phyloP scores from a whole-genome alignment of 805 yeast species.

The Maudiozyma bulderi region DNA sequence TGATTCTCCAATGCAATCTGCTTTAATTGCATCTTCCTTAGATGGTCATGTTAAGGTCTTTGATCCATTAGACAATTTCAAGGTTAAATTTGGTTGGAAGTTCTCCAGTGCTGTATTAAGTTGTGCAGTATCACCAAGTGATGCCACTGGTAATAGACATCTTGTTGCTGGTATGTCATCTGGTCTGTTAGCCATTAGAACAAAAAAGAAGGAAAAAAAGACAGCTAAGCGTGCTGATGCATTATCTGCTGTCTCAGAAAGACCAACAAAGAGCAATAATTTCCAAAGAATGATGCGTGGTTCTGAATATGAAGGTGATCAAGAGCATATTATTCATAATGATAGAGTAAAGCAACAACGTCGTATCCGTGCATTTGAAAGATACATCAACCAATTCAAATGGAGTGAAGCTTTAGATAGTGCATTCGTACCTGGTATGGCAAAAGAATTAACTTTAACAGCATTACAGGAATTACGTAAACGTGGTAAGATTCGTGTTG shows the following conservation, averaged over 20 bases:
- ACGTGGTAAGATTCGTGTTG: constrained; percentile 80
- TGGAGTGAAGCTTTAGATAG: constrained; percentile 90
- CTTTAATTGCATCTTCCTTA: constrained; percentile 81
- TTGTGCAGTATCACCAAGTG: constrained; percentile 77
- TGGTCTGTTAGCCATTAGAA: constrained; percentile 81
- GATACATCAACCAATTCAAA: constrained; percentile 72
- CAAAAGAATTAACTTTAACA: constrained; percentile 71
- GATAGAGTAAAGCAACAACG: constrained; percentile 48
- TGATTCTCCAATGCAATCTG: constrained; percentile 30
- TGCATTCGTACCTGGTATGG: constrained; percentile 70
- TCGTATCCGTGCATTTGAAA: constrained; percentile 74
- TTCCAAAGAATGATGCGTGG: constrained; percentile 84
- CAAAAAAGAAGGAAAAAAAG: constrained; percentile 56
- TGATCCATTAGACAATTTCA: constrained; percentile 70
- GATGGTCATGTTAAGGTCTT: constrained; percentile 97
- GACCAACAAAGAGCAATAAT: constrained; percentile 38
- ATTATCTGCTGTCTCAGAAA: not conserved
- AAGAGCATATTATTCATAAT: constrained; percentile 61
- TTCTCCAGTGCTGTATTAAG: constrained; percentile 87
- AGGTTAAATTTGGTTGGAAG: constrained; percentile 94
- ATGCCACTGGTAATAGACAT: constrained; percentile 46
- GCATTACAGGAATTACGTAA: constrained; percentile 78
- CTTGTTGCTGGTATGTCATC: constrained; percentile 86
- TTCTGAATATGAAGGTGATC: constrained; percentile 81
- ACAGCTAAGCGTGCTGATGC: not conserved